phyloP scores from a whole-genome alignment of 1,139 yeast species.

The Trichomonascaceae sp. region DNA sequence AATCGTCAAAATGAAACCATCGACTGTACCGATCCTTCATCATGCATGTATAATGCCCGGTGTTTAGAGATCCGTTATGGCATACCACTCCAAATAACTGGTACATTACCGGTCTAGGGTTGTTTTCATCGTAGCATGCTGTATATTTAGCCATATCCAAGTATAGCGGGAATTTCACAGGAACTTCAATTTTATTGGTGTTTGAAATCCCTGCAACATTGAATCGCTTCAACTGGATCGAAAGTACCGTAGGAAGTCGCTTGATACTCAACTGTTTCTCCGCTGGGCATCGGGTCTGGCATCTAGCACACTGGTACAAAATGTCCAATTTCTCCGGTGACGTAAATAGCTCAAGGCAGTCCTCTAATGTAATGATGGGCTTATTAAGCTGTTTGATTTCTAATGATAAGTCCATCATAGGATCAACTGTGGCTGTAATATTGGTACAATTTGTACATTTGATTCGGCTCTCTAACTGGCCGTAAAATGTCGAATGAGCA shows the following conservation, averaged over 20 bases:
- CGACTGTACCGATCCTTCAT: constrained; percentile 60
- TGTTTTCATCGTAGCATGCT: constrained; percentile 20
- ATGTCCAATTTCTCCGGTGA: constrained; percentile 69
- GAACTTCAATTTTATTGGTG: constrained; percentile 73
- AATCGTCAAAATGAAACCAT: constrained; percentile 92
- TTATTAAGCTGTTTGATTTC: constrained; percentile 38
- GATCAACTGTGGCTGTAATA: constrained; percentile 69
- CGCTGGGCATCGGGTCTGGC: constrained; percentile 58
- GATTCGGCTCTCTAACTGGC: constrained; percentile 67
- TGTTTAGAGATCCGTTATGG: constrained; percentile 87
- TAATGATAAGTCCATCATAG: constrained; percentile 81
- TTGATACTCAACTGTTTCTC: constrained; percentile 64
- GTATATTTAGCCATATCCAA: constrained; percentile 64
- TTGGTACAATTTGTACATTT: constrained; percentile 63
- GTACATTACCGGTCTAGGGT: constrained; percentile 39
- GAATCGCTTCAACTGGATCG: constrained; percentile 82
- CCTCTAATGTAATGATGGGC: constrained; percentile 37
- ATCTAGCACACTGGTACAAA: constrained; percentile 61
- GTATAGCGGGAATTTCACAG: constrained; percentile 64
- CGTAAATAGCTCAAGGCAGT: constrained; percentile 74
- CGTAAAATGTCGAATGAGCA: constrained; percentile 73
- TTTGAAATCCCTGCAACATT: constrained; percentile 41
- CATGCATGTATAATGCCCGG: constrained; percentile 87
- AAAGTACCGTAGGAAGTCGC: constrained; percentile 67
- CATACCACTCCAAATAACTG: constrained; percentile 83